Percentiles rank a stretch among this genome's conserved stretches.
These are phyloP conservation scores for Brettanomyces custersianus DNA, from an alignment of 805 yeast species.

Conservation along the genomic window DNA sequence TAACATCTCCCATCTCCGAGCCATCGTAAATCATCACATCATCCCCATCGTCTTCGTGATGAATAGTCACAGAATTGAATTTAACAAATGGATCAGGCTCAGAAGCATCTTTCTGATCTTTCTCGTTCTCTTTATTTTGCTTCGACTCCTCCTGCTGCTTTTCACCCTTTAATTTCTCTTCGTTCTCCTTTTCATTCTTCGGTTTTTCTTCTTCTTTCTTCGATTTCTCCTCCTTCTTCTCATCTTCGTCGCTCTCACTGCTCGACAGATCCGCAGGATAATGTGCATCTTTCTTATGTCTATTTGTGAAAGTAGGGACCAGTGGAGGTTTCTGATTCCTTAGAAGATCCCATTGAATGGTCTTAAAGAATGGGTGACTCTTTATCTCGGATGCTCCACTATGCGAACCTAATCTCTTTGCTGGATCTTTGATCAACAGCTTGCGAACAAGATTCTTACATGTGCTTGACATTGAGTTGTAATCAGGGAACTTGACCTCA, in stretches of 20 bases:
- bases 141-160: no score
- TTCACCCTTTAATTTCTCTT: no score
- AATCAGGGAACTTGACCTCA: constrained; percentile 73
- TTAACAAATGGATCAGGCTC: constrained; percentile 68
- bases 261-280: constrained; percentile 1
- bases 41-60: constrained; percentile 55
- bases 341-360: constrained; percentile 88
- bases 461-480: constrained; percentile 46
- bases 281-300: constrained; percentile 5
- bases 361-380: constrained; percentile 84
- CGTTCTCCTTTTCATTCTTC: neutral
- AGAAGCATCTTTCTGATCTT: neutral
- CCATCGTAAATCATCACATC: constrained; percentile 40
- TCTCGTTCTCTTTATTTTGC: neutral
- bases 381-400: constrained; percentile 95
- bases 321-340: constrained; percentile 93
- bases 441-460: constrained; percentile 79
- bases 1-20: constrained; percentile 42
- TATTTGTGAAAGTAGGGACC: constrained; percentile 62
- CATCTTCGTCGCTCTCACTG: neutral
- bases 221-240: neutral
- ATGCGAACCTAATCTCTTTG: constrained; percentile 80
- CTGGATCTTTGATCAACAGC: constrained; percentile 80
- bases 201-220: neutral
- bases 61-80: constrained; percentile 79